These are phyloP conservation scores for Mallotus repandus DNA, from an alignment of 441 rosid genomes.

Conservation along the genomic window DNA sequence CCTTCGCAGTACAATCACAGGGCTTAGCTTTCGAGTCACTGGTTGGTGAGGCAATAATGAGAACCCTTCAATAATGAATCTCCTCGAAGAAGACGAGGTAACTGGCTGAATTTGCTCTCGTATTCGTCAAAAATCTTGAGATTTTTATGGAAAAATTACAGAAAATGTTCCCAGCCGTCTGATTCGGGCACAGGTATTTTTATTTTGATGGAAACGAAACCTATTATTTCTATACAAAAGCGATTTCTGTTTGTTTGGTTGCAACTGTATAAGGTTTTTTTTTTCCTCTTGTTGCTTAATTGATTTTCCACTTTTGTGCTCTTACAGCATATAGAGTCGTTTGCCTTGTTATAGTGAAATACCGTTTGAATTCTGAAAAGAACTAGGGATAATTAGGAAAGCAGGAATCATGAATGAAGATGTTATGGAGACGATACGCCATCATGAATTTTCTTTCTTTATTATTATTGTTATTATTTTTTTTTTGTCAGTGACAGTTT, in stretches of 20 bases:
- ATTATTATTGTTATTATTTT: background rate
- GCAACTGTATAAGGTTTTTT: background rate
- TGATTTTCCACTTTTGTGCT: too few relatives aligned
- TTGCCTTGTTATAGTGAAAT: too few relatives aligned
- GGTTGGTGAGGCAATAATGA: constrained; percentile 30
- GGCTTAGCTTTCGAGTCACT: background rate
- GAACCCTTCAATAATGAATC: constrained; percentile 86
- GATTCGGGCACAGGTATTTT: constrained; percentile 41
- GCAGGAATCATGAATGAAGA: background rate
- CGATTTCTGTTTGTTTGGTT: background rate
- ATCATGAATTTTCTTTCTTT: background rate
- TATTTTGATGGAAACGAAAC: background rate
- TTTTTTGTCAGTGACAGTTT: background rate
- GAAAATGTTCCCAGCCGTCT: constrained; percentile 40
- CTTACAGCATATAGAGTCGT: too few relatives aligned
- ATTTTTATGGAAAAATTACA: background rate
- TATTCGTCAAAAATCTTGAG: background rate
- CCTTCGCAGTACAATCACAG: too few relatives aligned
- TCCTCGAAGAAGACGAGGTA: constrained; percentile 92
- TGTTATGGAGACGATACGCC: background rate
- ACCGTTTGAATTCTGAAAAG: background rate
- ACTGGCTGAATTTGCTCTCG: constrained; percentile 17
- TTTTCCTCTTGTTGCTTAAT: too few relatives aligned
- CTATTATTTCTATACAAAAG: background rate
- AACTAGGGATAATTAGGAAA: background rate